Percentiles rank a stretch among this genome's conserved stretches.
These are phyloP conservation scores for Pseudonitzschia pungens DNA, from an alignment of 108 stramenopile genomes.

Conservation along the genomic window DNA sequence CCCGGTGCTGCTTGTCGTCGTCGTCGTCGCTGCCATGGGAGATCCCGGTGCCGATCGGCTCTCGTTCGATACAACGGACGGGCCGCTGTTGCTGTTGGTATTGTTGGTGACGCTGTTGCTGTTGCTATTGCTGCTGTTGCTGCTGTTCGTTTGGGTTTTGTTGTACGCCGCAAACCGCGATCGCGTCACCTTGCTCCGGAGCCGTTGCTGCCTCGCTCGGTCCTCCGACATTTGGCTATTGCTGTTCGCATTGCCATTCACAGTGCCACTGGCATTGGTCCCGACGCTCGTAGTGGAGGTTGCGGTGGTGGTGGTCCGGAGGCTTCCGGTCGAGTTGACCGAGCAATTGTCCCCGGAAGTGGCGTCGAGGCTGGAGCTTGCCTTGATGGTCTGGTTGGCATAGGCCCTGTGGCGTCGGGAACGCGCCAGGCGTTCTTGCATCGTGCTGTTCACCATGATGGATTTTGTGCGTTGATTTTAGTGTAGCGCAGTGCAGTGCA, in stretches of 20 bases:
- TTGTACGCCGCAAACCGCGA: not conserved
- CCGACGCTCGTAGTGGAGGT: not conserved
- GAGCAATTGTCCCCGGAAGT: not conserved
- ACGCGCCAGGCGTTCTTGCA: slow-evolving; percentile 7
- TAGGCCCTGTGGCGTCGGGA: slow-evolving; percentile 6
- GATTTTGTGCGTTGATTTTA: not conserved
- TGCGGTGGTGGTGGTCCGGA: not conserved
- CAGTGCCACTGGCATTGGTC: too few relatives aligned
- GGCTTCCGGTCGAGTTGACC: not conserved
- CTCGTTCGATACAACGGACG: too few relatives aligned
- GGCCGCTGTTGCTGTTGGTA: too few relatives aligned
- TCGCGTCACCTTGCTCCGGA: not conserved
- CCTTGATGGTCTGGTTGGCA: not conserved
- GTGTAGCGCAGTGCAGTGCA: not conserved
- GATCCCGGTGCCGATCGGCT: too few relatives aligned
- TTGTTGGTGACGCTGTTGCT: too few relatives aligned
- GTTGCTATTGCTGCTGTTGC: too few relatives aligned
- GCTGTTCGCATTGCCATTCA: too few relatives aligned
- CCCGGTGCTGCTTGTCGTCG: too few relatives aligned
- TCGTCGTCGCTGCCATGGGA: too few relatives aligned
- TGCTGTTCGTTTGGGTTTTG: too few relatives aligned
- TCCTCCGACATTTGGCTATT: not conserved
- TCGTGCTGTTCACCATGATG: slow-evolving; percentile 1
- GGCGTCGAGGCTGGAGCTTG: not conserved
- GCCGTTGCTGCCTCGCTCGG: not conserved